Evolutionary conservation across 352 stramenopile species (phyloP).

Genomic region (Phytophthora pini): DNA sequence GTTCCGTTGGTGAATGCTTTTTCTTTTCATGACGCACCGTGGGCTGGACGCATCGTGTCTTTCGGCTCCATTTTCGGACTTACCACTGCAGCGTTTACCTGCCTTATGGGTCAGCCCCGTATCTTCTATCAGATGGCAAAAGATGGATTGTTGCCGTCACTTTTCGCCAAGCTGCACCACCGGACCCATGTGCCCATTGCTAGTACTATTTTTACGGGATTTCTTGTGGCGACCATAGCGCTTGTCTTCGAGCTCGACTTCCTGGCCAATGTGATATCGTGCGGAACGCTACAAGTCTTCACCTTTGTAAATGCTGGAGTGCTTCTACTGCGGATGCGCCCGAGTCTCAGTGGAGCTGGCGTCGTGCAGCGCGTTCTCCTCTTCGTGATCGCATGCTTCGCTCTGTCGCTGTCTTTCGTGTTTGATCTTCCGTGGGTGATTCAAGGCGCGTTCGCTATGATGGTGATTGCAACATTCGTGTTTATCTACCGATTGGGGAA

Average conservation of each 20-base stretch:
- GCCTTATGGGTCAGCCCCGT: constrained; percentile 91
- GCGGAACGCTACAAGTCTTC: constrained; percentile 92
- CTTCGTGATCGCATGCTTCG: constrained; percentile 70
- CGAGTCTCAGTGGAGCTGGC: constrained; percentile 39
- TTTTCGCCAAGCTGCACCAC: constrained; percentile 69
- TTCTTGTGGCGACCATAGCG: constrained; percentile 78
- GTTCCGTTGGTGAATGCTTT: constrained; percentile 90
- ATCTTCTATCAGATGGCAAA: constrained; percentile 94
- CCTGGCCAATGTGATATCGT: constrained; percentile 92
- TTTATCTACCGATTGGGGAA: constrained; percentile 68
- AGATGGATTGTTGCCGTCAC: constrained; percentile 72
- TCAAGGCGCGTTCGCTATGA: constrained; percentile 41
- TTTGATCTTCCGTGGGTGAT: constrained; percentile 64
- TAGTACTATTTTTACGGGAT: constrained; percentile 91
- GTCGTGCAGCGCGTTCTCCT: constrained; percentile 60
- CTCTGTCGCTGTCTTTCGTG: constrained; percentile 71
- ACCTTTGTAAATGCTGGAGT: constrained; percentile 95
- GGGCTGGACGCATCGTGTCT: constrained; percentile 86
- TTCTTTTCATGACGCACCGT: constrained; percentile 68
- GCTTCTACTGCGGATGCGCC: constrained; percentile 78
- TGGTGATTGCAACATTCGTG: constrained; percentile 51
- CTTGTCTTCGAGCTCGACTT: constrained; percentile 93
- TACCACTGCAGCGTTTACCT: constrained; percentile 91
- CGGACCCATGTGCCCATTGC: constrained; percentile 71
- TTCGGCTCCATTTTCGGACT: constrained; percentile 94